These are phyloP conservation scores for Apostasia ramifera DNA, from an alignment of 106 monocot genomes.

Conservation along the genomic window DNA sequence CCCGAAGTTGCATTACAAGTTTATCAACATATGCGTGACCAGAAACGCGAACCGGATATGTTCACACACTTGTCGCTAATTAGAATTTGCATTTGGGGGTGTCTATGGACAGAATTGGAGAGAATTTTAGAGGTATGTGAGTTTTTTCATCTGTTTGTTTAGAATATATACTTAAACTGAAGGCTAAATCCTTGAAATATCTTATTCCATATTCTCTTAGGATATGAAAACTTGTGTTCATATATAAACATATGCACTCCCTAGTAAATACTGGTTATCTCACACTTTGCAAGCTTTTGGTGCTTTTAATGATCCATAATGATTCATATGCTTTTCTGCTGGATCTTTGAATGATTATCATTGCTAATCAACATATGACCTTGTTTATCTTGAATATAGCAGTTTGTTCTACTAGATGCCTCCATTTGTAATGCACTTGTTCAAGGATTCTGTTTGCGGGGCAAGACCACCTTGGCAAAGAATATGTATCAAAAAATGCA, in stretches of 20 bases:
- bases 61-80: constrained; percentile 78
- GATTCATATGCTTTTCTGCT: not conserved
- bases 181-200: too few species aligned
- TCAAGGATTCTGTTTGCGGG: constrained; percentile 72
- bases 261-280: too few species aligned
- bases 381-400: constrained; percentile 19
- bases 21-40: constrained; percentile 72
- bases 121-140: constrained; percentile 60
- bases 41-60: constrained; percentile 53
- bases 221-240: too few species aligned
- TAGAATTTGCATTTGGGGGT: constrained; percentile 84
- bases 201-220: too few species aligned
- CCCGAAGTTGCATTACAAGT: constrained; percentile 79
- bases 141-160: not conserved
- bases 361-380: not conserved
- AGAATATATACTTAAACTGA: too few species aligned
- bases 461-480: constrained; percentile 46
- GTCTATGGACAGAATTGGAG: constrained; percentile 73
- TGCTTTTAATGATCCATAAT: too few species aligned
- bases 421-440: constrained; percentile 76
- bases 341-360: not conserved
- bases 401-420: constrained; percentile 47
- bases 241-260: too few species aligned
- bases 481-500: constrained; percentile 57
- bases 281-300: too few species aligned